Percentiles rank a stretch among this genome's conserved stretches.
Evolutionary conservation across 805 yeast genomes (phyloP).

Genomic region (Yarrowia keelungensis): DNA sequence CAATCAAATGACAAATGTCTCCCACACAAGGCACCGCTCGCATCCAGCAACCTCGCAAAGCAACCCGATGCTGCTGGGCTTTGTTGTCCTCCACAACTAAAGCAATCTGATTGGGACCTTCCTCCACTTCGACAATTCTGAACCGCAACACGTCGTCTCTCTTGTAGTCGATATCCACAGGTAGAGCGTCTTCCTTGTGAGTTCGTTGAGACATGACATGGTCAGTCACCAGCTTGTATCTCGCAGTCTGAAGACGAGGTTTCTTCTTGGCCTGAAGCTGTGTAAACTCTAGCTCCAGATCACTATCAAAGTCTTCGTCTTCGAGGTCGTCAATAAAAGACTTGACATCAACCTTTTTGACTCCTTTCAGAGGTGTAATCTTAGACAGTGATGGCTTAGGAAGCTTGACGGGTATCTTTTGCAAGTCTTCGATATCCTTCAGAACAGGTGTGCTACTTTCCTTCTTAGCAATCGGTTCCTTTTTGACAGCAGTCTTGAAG

Average conservation of each 20-base stretch:
- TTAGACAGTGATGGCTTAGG: neutral
- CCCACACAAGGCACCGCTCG: constrained; percentile 41
- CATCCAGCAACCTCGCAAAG: constrained; percentile 32
- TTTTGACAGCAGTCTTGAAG: too few relatives aligned
- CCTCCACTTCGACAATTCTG: constrained; percentile 13
- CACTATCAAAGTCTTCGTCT: constrained; percentile 29
- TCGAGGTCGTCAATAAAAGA: constrained; percentile 22
- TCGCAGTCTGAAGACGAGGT: constrained; percentile 11
- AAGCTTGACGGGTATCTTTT: constrained; percentile 1
- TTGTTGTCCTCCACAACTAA: constrained; percentile 16
- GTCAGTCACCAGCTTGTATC: constrained; percentile 31
- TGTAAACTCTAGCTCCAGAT: constrained; percentile 16
- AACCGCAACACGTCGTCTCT: constrained; percentile 21
- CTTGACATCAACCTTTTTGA: constrained; percentile 12
- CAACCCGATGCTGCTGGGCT: constrained; percentile 1
- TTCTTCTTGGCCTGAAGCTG: constrained; percentile 18
- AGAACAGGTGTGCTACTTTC: neutral
- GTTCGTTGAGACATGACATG: constrained; percentile 33
- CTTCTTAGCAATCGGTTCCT: neutral
- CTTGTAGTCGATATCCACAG: constrained; percentile 30
- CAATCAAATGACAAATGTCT: constrained; percentile 49
- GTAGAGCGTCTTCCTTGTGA: constrained; percentile 14
- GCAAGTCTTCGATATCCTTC: neutral
- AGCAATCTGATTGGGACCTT: neutral
- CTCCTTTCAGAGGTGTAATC: neutral